Evolutionary conservation across 495 filamentous ascomycete species (phyloP).

Genomic region (Pyronema domesticum): DNA sequence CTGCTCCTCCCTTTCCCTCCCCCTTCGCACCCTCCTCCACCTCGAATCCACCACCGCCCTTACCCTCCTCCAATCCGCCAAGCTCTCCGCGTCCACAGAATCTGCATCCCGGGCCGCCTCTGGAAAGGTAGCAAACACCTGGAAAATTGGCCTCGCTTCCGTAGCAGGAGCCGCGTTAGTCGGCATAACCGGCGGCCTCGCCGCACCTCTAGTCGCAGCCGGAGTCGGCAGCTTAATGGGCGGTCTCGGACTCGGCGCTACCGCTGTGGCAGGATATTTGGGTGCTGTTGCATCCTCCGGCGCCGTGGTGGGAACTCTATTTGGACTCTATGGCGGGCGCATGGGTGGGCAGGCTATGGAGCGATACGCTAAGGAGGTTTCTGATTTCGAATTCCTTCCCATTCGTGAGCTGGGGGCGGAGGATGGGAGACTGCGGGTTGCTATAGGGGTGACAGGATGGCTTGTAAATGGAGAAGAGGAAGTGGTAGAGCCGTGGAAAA

Average conservation of each 20-base stretch:
- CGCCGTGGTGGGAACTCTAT: constrained; percentile 62
- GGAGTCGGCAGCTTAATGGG: constrained; percentile 70
- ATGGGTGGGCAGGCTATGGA: constrained; percentile 81
- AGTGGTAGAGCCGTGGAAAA: constrained; percentile 55
- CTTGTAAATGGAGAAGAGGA: constrained; percentile 42
- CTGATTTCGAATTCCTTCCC: constrained; percentile 78
- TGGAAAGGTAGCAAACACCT: constrained; percentile 44
- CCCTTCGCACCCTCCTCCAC: background rate
- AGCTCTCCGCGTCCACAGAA: background rate
- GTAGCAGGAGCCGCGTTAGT: constrained; percentile 62
- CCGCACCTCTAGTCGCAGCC: constrained; percentile 64
- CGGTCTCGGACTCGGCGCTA: constrained; percentile 59
- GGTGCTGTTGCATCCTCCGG: constrained; percentile 60
- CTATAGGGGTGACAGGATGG: constrained; percentile 72
- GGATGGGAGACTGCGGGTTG: constrained; percentile 50
- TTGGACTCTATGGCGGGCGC: constrained; percentile 73
- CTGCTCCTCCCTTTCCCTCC: background rate
- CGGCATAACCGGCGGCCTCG: constrained; percentile 62
- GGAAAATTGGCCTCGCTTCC: constrained; percentile 71
- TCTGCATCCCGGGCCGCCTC: constrained; percentile 38
- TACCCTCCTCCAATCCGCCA: background rate
- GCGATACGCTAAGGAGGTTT: constrained; percentile 65
- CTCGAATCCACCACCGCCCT: constrained; percentile 3
- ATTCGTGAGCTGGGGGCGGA: constrained; percentile 32
- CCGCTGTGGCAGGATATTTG: constrained; percentile 60